These are phyloP conservation scores for Globisporangium camurandrum DNA, from an alignment of 352 stramenopile genomes.

Conservation along the genomic window DNA sequence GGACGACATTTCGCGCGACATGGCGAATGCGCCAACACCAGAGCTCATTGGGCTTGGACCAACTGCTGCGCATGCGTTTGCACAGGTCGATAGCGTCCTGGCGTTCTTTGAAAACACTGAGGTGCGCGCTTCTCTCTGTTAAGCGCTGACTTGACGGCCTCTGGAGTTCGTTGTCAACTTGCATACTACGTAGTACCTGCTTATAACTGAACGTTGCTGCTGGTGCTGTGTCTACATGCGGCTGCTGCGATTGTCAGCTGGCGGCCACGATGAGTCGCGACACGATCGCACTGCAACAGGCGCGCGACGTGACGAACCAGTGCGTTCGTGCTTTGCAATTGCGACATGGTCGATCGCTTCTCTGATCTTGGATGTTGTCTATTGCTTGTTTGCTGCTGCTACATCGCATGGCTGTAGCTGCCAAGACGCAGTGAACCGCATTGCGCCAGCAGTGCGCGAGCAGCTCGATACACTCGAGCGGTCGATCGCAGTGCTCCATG, in stretches of 20 bases:
- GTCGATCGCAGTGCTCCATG: constrained; percentile 10
- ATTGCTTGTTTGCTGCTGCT: neutral
- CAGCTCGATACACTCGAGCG: constrained; percentile 30
- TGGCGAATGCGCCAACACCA: constrained; percentile 8
- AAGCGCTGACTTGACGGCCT: too few relatives aligned
- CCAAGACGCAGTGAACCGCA: constrained; percentile 22
- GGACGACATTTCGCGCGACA: constrained; percentile 21
- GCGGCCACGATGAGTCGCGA: constrained; percentile 11
- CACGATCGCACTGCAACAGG: constrained; percentile 5
- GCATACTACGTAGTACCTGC: neutral
- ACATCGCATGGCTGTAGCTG: constrained; percentile 13
- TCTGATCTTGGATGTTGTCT: neutral
- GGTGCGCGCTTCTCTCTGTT: constrained; percentile 2
- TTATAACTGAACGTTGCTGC: neutral
- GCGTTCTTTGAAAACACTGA: constrained; percentile 29
- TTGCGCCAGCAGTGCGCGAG: constrained; percentile 23
- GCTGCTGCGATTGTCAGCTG: constrained; percentile 1
- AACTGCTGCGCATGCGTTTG: constrained; percentile 14
- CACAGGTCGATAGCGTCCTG: constrained; percentile 26
- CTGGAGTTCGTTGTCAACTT: too few relatives aligned
- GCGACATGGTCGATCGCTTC: neutral
- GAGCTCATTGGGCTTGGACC: constrained; percentile 24
- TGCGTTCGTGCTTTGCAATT: constrained; percentile 10
- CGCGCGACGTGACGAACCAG: constrained; percentile 25
- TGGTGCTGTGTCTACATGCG: neutral